Conservation (phyloP, 2,329 filamentous ascomycete species). For the Pseudogymnoascus verrucosus region DNA sequence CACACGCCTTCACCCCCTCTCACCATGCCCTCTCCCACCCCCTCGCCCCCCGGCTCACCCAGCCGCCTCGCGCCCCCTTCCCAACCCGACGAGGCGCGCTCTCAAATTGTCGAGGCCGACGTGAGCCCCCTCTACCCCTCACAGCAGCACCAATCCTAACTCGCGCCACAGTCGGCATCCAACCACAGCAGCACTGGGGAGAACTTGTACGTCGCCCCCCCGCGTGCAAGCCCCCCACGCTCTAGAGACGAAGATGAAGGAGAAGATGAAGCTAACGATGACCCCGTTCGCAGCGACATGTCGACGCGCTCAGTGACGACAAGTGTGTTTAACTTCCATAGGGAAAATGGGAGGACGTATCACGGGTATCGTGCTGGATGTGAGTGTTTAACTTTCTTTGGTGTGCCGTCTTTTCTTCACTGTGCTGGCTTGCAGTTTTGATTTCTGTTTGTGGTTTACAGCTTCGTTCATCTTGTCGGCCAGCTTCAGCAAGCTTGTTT, state of each 20-base stretch:
- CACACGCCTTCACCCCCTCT: not conserved
- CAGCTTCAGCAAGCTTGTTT: not conserved
- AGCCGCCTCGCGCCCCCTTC: not conserved
- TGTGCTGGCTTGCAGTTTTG: not conserved
- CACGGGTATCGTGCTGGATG: slow-evolving; percentile 22
- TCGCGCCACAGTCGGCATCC: not conserved
- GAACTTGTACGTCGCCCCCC: not conserved
- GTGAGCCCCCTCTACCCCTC: not conserved
- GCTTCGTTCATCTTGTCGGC: not conserved
- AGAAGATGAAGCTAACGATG: not conserved
- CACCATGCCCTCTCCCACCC: not conserved
- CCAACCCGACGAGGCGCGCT: not conserved
- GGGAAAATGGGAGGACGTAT: slow-evolving; percentile 25
- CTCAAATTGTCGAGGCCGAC: not conserved
- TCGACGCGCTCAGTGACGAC: slow-evolving; percentile 15
- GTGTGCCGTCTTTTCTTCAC: not conserved
- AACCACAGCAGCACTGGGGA: not conserved
- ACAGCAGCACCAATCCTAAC: not conserved
- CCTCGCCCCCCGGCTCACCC: not conserved
- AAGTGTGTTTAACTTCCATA: slow-evolving; percentile 18
- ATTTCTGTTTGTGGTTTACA: not conserved
- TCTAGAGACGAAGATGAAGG: not conserved
- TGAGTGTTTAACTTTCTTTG: slow-evolving; percentile 7
- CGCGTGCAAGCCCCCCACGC: not conserved
- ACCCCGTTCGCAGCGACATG: not conserved